Conservation (phyloP, 129 eudicot species). For the Flaveria linearis region DNA sequence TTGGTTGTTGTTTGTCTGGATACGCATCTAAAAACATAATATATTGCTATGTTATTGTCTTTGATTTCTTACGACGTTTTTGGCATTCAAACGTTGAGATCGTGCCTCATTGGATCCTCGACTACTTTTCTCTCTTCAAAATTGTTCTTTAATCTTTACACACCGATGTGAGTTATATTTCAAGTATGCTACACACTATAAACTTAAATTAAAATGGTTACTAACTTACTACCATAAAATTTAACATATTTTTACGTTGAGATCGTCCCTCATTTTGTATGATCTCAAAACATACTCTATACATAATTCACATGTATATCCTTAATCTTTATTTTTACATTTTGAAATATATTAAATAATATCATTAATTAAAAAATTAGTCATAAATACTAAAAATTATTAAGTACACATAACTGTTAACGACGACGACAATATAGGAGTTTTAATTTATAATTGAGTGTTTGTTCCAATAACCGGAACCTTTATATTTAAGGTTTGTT, state of each 20-base stretch:
- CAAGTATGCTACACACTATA: background rate
- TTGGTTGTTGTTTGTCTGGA: conserved; percentile 55
- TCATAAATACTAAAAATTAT: too few species aligned
- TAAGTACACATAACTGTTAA: too few species aligned
- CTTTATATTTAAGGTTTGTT: too few species aligned
- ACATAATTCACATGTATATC: too few species aligned
- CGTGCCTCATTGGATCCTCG: conserved; percentile 66
- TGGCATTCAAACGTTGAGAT: conserved; percentile 77
- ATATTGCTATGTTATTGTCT: conserved; percentile 57
- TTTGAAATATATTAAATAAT: too few species aligned
- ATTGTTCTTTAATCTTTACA: conserved; percentile 55
- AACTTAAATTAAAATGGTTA: background rate
- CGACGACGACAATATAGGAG: too few species aligned
- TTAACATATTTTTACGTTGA: background rate
- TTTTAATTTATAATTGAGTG: too few species aligned
- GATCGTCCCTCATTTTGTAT: background rate
- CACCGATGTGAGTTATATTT: conserved; percentile 81
- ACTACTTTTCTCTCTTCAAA: conserved; percentile 48
- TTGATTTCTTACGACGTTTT: conserved; percentile 71
- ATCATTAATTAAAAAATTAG: too few species aligned
- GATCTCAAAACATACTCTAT: background rate
- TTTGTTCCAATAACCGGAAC: too few species aligned
- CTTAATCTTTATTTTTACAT: too few species aligned
- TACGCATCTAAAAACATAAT: conserved; percentile 58
- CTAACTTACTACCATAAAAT: background rate